Percentiles rank a stretch among this genome's conserved stretches.
Conservation (phyloP, 176 grass and related monocot genomes). For the Lolium perenne region DNA sequence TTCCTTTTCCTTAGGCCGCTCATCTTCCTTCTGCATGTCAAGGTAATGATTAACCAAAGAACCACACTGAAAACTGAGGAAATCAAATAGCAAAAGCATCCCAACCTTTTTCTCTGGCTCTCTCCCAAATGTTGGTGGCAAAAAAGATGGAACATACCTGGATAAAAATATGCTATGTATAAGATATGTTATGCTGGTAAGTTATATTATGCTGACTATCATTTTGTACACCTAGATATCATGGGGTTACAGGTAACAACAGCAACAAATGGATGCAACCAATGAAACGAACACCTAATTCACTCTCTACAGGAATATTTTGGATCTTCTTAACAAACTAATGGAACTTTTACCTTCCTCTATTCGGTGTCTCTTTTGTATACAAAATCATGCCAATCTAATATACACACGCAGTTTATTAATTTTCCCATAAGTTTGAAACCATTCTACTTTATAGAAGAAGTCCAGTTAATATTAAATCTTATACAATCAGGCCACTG, state of each 20-base stretch:
- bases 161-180: conserved; percentile 58
- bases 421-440: conserved; percentile 3
- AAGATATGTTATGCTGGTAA: conserved; percentile 45
- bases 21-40: conserved; percentile 75
- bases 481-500: not conserved
- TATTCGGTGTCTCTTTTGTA: not conserved
- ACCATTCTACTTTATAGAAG: conserved; percentile 11
- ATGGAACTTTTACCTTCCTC: not conserved
- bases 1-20: conserved; percentile 98
- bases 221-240: conserved; percentile 22
- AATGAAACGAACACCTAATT: conserved; percentile 1
- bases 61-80: conserved; percentile 6
- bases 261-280: not conserved
- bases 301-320: not conserved
- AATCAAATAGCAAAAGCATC: conserved; percentile 24
- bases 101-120: conserved; percentile 94
- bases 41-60: conserved; percentile 38
- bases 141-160: conserved; percentile 98
- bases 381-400: conserved; percentile 30
- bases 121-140: conserved; percentile 89
- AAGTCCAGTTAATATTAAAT: conserved; percentile 29
- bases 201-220: not conserved
- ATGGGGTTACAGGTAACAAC: conserved; percentile 4
- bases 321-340: conserved; percentile 21
- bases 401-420: conserved; percentile 1